These are phyloP conservation scores for Paracoccidioides lutzii DNA, from an alignment of 2,329 filamentous ascomycete genomes.

Conservation along the genomic window DNA sequence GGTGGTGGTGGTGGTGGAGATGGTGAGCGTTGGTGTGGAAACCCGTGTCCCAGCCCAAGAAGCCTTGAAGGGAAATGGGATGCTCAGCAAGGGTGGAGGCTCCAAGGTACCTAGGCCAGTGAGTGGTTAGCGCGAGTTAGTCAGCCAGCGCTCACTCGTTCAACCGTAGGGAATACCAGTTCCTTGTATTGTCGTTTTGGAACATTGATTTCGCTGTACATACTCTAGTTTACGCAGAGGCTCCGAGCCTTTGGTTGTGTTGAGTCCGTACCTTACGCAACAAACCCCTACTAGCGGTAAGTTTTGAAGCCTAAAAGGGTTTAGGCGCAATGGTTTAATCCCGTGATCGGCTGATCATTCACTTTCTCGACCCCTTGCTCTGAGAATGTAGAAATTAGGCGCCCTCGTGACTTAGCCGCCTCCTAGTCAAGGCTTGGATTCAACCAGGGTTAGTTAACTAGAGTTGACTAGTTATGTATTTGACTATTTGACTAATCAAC, in stretches of 20 bases:
- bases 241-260: background rate
- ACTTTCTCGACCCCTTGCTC: background rate
- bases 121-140: no score
- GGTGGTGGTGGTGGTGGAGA: no score
- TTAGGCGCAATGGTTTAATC: background rate
- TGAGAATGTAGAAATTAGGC: conserved; percentile 3
- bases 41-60: background rate
- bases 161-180: no score
- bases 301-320: background rate
- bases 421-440: no score
- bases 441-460: no score
- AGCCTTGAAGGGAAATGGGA: background rate
- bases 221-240: background rate
- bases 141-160: no score
- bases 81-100: no score
- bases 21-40: background rate
- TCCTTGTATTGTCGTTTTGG: no score
- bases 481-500: background rate
- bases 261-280: background rate
- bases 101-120: no score
- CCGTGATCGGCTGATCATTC: background rate
- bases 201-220: no score
- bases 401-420: background rate
- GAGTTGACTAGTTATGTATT: no score
- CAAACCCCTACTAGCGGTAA: background rate